phyloP scores from a whole-genome alignment of 78 protist genomes.

The Ministeria vibrans region DNA sequence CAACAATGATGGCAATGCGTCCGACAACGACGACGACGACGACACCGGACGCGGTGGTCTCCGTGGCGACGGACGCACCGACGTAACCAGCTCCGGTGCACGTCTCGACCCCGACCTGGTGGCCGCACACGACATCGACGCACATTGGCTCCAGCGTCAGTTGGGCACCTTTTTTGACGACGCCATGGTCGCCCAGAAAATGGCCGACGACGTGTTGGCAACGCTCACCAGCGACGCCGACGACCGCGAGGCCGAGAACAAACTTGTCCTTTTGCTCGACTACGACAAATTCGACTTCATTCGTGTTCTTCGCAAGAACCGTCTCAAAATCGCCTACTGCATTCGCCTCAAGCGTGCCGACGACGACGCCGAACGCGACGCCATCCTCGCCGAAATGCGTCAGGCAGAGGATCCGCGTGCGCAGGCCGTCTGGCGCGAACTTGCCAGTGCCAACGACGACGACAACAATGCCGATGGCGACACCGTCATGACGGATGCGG shows the following conservation, averaged over 20 bases:
- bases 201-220: constrained; percentile 37
- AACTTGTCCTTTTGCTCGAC: constrained; percentile 68
- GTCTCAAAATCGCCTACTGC: constrained; percentile 49
- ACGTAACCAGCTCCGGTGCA: neutral
- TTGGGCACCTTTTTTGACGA: constrained; percentile 34
- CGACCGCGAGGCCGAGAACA: constrained; percentile 68
- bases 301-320: constrained; percentile 37
- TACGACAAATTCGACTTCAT: constrained; percentile 75
- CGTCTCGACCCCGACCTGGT: neutral
- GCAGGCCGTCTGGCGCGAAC: constrained; percentile 20
- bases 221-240: constrained; percentile 20
- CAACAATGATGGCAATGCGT: constrained; percentile 40
- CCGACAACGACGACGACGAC: constrained; percentile 21
- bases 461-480: neutral
- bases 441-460: constrained; percentile 18
- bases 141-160: constrained; percentile 74
- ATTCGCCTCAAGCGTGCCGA: constrained; percentile 59
- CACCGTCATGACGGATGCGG: neutral
- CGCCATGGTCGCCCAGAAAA: constrained; percentile 40
- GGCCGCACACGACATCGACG: constrained; percentile 45
- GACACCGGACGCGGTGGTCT: constrained; percentile 21
- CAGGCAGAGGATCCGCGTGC: constrained; percentile 26
- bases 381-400: constrained; percentile 61
- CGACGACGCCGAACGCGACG: constrained; percentile 52
- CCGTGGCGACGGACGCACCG: constrained; percentile 5